Conservation (phyloP, 139 green algal genomes). For the Zygnema circumcarinatum region DNA sequence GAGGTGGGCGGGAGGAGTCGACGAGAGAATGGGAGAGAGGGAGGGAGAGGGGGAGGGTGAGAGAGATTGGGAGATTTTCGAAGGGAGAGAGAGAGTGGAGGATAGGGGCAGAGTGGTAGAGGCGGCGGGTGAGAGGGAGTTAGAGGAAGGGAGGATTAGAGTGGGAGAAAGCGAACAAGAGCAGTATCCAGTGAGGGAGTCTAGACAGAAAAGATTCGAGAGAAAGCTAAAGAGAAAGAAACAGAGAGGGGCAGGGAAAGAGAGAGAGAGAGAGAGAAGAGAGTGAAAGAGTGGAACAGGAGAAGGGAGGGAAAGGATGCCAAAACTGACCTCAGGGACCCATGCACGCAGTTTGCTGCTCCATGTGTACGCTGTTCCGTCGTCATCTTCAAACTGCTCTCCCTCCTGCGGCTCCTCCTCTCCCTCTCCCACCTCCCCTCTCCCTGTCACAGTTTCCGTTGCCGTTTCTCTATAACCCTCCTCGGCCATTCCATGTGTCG, state of each 20-base stretch:
- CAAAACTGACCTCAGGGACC: conserved; percentile 66
- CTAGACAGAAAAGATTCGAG: no score
- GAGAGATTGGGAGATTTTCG: neutral
- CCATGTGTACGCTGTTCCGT: conserved; percentile 92
- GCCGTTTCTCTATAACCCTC: neutral
- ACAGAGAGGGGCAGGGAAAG: neutral
- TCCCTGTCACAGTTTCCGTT: conserved; percentile 4
- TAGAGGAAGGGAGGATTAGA: neutral
- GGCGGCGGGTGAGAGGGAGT: neutral
- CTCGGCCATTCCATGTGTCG: neutral
- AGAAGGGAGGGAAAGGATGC: conserved; percentile 16
- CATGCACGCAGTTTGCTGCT: conserved; percentile 77
- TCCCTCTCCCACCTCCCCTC: conserved; percentile 6
- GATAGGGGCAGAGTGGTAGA: no score
- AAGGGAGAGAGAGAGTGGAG: neutral
- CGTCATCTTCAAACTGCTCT: conserved; percentile 89
- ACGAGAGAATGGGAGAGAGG: neutral
- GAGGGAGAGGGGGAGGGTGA: no score
- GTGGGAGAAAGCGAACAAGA: neutral
- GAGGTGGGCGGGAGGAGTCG: neutral
- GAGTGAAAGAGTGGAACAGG: conserved; percentile 6
- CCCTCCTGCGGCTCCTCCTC: conserved; percentile 44
- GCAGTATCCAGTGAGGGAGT: no score
- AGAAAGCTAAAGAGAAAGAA: neutral
- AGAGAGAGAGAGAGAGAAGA: neutral